Evolutionary conservation across 176 grass and related monocot species (phyloP), one percentile per base, ranked within the genome.

Genomic region (Calamus simplicifolius): DNA sequence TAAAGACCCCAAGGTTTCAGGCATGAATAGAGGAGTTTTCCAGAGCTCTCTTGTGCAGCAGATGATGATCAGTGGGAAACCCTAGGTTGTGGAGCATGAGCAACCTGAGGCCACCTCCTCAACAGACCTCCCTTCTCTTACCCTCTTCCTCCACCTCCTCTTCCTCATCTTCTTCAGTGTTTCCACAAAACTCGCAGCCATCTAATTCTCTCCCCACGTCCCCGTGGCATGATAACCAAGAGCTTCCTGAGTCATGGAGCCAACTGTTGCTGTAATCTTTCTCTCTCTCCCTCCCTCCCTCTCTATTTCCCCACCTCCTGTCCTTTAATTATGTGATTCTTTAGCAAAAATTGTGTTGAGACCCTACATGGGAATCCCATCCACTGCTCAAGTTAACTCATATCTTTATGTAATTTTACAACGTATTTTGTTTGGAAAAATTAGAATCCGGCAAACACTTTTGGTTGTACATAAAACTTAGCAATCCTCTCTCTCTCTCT

Each of bases 1-100:
- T 43, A 43, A 43, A 43, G 35, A 43, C 35, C 12, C 12, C 35
- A 43, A 43, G 8, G 35, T 13, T 26, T 78, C 38, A 68, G 67
- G 6, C 29, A 88, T 95, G 85, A 76, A 80, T 68, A 81, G 64
- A 64, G 72, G 77, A 71, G 69, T 75, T 57, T 81, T 88, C 49
- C 75, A 79, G 63, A 85, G 75, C 52, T 90, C 71, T 68, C n/a
- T 90, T 18, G 86, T 90, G 54, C 81, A 91, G 57, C 78, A 88
- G 78, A 77, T 78, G 69, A 64, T 89, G 75, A n/a, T n/a, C n/a
- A 2, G 81, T 76, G 65, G 56, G 66, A 31, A 73, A 35, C 51
- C 67, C 55, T 54, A 73, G 18, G 30, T 67, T 58, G 54, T 35
- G 70, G 62, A 71, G 68, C 57, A 31, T 73, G 64, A 77, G 48